These are phyloP conservation scores for Cordyceps cicadae DNA, from an alignment of 2,329 filamentous ascomycete genomes.

Conservation along the genomic window DNA sequence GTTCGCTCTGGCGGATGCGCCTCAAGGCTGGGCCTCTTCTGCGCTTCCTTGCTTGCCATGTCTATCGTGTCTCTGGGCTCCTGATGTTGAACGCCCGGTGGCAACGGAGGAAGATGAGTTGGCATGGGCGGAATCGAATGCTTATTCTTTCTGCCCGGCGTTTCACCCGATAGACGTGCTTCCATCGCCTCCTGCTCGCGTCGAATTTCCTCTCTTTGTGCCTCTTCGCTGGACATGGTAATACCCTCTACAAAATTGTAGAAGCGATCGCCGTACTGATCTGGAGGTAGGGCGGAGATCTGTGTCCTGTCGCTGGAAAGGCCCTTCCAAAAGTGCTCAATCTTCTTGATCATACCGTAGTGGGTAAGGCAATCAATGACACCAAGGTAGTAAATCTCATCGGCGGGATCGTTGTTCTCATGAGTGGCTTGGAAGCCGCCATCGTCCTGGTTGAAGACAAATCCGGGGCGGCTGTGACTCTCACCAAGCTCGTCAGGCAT, in stretches of 20 bases:
- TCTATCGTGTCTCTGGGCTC: slow-evolving; percentile 34
- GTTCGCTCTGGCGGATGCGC: slow-evolving; percentile 54
- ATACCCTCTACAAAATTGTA: slow-evolving; percentile 84
- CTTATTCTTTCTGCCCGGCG: slow-evolving; percentile 29
- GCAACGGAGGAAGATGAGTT: slow-evolving; percentile 36
- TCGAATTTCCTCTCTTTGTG: slow-evolving; percentile 53
- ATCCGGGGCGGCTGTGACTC: slow-evolving; percentile 58
- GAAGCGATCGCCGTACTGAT: slow-evolving; percentile 89
- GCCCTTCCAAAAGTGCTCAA: slow-evolving; percentile 96
- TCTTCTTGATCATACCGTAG: slow-evolving; percentile 88
- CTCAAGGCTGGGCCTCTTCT: slow-evolving; percentile 25
- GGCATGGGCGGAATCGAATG: slow-evolving; percentile 36
- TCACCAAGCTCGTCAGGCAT: slow-evolving; percentile 88
- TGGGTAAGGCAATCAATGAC: slow-evolving; percentile 98
- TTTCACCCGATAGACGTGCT: slow-evolving; percentile 26
- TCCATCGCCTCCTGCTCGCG: slow-evolving; percentile 52
- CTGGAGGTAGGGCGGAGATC: slow-evolving; percentile 86
- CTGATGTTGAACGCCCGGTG: slow-evolving; percentile 26
- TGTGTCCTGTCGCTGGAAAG: slow-evolving; percentile 73
- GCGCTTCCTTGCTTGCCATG: slow-evolving; percentile 30
- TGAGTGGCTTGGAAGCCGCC: slow-evolving; percentile 90
- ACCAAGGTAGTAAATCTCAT: slow-evolving; percentile 95
- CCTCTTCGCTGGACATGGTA: slow-evolving; percentile 84
- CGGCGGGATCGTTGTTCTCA: slow-evolving; percentile 73
- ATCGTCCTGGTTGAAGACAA: slow-evolving; percentile 89